Evolutionary conservation across 2,329 filamentous ascomycete genomes (phyloP).

Genomic region (Calonectria pauciramosa): DNA sequence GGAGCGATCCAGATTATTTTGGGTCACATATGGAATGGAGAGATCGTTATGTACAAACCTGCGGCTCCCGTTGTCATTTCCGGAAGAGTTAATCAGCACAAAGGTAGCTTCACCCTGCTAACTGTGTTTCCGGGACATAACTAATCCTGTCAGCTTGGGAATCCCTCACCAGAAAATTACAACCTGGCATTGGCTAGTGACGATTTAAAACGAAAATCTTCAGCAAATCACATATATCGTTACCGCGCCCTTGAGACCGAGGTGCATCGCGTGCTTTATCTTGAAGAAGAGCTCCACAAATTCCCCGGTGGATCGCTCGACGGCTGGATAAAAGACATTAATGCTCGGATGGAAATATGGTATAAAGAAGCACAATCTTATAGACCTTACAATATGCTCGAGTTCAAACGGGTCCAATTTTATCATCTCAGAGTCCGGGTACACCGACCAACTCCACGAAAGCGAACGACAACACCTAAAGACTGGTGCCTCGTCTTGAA

Average conservation of each 20-base stretch:
- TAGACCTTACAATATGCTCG: background rate
- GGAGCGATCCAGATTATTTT: background rate
- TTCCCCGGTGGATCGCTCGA: background rate
- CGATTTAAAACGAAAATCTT: background rate
- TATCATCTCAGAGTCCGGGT: background rate
- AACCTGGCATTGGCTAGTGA: background rate
- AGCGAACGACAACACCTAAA: background rate
- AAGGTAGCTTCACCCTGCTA: background rate
- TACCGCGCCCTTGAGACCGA: background rate
- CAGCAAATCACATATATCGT: slow-evolving; percentile 1
- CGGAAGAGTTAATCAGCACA: background rate
- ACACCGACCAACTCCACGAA: background rate
- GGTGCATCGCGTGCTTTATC: background rate
- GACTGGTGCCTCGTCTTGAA: background rate
- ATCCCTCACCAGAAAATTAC: background rate
- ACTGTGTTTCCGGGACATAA: background rate
- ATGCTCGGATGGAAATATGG: background rate
- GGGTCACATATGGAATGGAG: slow-evolving; percentile 6
- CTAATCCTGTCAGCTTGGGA: background rate
- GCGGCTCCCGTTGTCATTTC: background rate
- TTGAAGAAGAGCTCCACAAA: slow-evolving; percentile 1
- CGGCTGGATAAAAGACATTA: background rate
- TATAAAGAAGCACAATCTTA: slow-evolving; percentile 1
- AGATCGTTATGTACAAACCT: background rate
- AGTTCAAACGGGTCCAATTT: slow-evolving; percentile 2